Base-by-base conservation (phyloP, 345 rosid genomes). In the Euphorbia tirucalli region DNA sequence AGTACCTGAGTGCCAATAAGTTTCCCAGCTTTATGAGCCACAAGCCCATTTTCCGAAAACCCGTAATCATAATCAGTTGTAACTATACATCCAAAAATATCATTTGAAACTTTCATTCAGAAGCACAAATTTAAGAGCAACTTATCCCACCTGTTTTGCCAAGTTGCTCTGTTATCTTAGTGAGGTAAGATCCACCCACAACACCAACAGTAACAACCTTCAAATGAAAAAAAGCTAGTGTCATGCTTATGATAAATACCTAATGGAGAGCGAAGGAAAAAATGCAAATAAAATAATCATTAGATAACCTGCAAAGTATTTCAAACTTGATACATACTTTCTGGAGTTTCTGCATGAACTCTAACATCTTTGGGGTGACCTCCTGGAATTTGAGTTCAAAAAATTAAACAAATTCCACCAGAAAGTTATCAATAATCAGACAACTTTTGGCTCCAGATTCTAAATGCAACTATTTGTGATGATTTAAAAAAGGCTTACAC, bases 31-130 rank as follows among this genome's bases (percentile, higher is more conserved):
- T 95, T 89, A 65, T 92, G 88, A 54, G 99, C 97, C 74, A 95
- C 90, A 75, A 95, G 99, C 50, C 97, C 99, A 84, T 95, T 95
- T 87, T 95, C 99, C 64, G 99, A 88, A 77, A 95, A 95, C 24
- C 85, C 93, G 46, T 86, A 95, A 83, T 95, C 97, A 78, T 89
- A 95, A 74, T 92, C 99, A 46, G 79, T 21, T 62, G 78, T 83
- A 56, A 95, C 99, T 95, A 92, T 84, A 85, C 19, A 76, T n/a
- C 62, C n/a, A 61, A 54, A 62, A 67, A 3, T 28, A 30, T n/a
- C 30, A 18, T 68, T 27, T 75, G n/a, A 8, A n/a, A n/a, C n/a
- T n/a, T 50, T 31, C 22, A 65, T 21, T 24, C 25, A 57, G 19
- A 72, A 54, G 5, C 58, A 65, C 19, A 66, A 9, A 65, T 13